Evolutionary conservation across 805 yeast species (phyloP), one percentile per base, ranked within the genome.

Genomic region (Starmerella stigmatis): DNA sequence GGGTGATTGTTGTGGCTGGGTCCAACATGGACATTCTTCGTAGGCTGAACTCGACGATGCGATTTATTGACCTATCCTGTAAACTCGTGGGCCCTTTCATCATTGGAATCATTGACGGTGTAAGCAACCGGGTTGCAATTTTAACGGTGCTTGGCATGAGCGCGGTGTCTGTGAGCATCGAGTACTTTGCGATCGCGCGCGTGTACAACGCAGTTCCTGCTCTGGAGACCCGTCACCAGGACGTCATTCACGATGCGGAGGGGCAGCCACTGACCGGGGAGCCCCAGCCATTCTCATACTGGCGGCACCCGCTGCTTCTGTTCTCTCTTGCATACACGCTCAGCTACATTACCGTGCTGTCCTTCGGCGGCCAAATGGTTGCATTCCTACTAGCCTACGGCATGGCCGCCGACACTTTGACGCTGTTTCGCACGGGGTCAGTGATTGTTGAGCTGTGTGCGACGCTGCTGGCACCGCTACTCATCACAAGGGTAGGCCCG

Each of bases 21-120:
- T 39, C 49, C 11, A 58, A 61, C 47, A 42, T 53, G 21, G 50
- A 43, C 5, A 50, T 52, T 33, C 38, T 66, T 33, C 47, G 57
- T 10, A 48, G 51, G 8, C 44, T 67, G 37, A 67, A 66, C 47
- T 55, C 68, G 5, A 55, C 51, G 21, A 57, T 67, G 57, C 60
- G 71, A 22, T 45, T 65, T n/a, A 67, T 67, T 39, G 71, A 67
- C 46, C 52, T 67, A 23, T 49, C 59, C 27, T 64, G 67, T 45
- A 67, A 67, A 47, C 53, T 67, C 29, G 46, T 61, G 35, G 70
- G 68, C 8, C 71, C 71, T 0, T 55, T 65, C 23, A 57, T 57
- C 36, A 63, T 67, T 20, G 63, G 69, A 13, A 46, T 62, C 3
- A 48, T 67, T 26, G 54, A 60, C 31, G 56, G 63, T 3, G 25